Conservation (phyloP, 208 protist genomes). For the Leishmania braziliensis region DNA sequence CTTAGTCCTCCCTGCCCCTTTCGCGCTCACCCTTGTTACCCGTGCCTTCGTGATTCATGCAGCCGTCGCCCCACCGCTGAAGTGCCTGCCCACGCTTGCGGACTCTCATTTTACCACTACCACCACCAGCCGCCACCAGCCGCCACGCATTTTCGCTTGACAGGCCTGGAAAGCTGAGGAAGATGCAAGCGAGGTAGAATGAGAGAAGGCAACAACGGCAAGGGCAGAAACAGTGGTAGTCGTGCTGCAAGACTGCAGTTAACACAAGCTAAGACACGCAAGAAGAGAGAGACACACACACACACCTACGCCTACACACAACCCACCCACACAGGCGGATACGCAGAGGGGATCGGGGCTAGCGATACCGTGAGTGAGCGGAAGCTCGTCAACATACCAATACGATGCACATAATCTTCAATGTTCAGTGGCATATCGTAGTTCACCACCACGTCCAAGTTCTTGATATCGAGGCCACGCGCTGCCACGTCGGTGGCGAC, state of each 20-base stretch:
- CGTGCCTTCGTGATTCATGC: background rate
- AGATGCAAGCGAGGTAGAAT: background rate
- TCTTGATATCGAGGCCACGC: constrained; percentile 97
- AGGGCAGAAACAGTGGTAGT: background rate
- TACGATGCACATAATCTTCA: constrained; percentile 98
- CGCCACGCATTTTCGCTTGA: background rate
- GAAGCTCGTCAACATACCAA: constrained; percentile 90
- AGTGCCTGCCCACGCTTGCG: background rate
- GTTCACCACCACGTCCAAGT: constrained; percentile 99
- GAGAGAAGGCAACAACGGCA: background rate
- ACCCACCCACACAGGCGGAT: background rate
- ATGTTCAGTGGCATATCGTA: constrained; percentile 99
- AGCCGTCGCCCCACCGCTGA: background rate
- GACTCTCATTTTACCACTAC: background rate
- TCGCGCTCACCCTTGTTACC: background rate
- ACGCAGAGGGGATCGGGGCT: constrained; percentile 10
- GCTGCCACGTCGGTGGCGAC: constrained; percentile 94
- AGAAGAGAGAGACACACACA: background rate
- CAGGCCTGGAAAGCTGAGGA: background rate
- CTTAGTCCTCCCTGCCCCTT: background rate
- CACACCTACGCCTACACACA: background rate
- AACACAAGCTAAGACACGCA: background rate
- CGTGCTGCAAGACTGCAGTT: background rate
- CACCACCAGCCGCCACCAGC: background rate
- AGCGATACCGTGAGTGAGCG: constrained; percentile 14